Percentiles rank a stretch among this genome's conserved stretches.
phyloP scores from a whole-genome alignment of 345 rosid genomes.

The Crucihimalaya himalaica region DNA sequence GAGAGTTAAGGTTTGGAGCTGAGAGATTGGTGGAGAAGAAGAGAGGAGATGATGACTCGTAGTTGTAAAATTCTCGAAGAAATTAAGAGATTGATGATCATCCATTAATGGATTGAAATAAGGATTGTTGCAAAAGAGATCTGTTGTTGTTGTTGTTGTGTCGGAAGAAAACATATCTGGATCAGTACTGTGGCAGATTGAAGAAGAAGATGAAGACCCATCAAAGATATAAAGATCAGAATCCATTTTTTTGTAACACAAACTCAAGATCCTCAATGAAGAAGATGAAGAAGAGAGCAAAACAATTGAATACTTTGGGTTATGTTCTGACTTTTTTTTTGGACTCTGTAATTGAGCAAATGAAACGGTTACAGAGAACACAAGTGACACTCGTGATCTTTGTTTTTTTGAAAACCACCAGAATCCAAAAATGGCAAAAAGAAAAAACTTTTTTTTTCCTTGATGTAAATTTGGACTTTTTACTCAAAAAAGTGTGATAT shows the following conservation, averaged over 20 bases:
- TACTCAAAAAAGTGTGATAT: neutral
- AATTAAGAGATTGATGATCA: constrained; percentile 36
- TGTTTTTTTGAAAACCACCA: constrained; percentile 26
- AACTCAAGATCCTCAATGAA: constrained; percentile 18
- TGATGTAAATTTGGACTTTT: constrained; percentile 13
- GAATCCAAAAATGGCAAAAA: constrained; percentile 45
- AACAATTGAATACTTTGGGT: constrained; percentile 26
- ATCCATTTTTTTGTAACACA: constrained; percentile 49
- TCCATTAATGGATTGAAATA: constrained; percentile 29
- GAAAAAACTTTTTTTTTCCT: neutral
- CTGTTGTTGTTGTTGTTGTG: constrained; percentile 31
- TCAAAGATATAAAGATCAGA: constrained; percentile 60
- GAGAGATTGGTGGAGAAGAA: constrained; percentile 66
- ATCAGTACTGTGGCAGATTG: constrained; percentile 38
- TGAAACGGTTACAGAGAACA: constrained; percentile 39
- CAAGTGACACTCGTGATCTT: constrained; percentile 46
- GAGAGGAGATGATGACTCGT: constrained; percentile 42
- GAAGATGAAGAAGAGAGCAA: neutral
- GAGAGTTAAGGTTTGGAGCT: constrained; percentile 61
- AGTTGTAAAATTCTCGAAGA: constrained; percentile 38
- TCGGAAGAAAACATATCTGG: constrained; percentile 54
- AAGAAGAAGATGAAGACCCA: constrained; percentile 47
- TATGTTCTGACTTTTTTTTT: constrained; percentile 19
- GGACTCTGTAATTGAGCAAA: constrained; percentile 28
- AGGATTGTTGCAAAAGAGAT: constrained; percentile 36